Evolutionary conservation across 345 rosid genomes (phyloP), one percentile per base, ranked within the genome.

Genomic region (Salix exigua): DNA sequence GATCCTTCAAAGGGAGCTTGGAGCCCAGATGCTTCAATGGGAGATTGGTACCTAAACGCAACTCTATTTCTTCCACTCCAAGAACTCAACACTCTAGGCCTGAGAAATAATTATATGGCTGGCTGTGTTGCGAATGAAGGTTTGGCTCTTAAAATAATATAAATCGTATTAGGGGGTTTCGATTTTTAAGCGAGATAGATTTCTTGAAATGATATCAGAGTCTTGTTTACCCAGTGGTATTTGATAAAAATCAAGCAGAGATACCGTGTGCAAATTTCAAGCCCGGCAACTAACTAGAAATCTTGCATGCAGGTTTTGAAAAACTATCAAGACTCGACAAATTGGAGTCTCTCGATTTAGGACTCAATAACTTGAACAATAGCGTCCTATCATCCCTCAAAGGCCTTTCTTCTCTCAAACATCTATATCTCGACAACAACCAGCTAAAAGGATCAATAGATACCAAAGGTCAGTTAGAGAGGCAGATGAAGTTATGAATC

Each of bases 71-170:
- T 62, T 58, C 66, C 75, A 9, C 58, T 58, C 6, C 18, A 37
- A 35, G 31, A 72, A 55, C 31, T 72, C 31, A n/a, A 58, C 0
- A 1, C 6, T 55, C 75, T 72, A 18, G 0, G 0, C 44, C 23
- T 58, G 16, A 0, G 0, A 0, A 0, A 0, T 1, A 72, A 55
- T 21, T 1, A 3, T 1, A 58, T 72, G 0, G 13, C 5, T 17
- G 53, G 66, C n/a, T 72, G 66, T 38, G 40, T 37, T 23, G 7
- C 37, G n/a, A 58, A 72, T 23, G 75, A 23, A 58, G 66, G 75
- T 72, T 19, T 42, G 13, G 4, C 26, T 12, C 51, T 23, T 68
- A n/a, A n/a, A n/a, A n/a, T n/a, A n/a, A n/a, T n/a, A n/a, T n/a
- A n/a, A n/a, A n/a, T n/a, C n/a, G n/a, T n/a, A n/a, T n/a, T n/a